Percentiles rank a stretch among this genome's conserved stretches.
phyloP scores from a whole-genome alignment of 2,329 filamentous ascomycete genomes.

The Chaetomium sp. region DNA sequence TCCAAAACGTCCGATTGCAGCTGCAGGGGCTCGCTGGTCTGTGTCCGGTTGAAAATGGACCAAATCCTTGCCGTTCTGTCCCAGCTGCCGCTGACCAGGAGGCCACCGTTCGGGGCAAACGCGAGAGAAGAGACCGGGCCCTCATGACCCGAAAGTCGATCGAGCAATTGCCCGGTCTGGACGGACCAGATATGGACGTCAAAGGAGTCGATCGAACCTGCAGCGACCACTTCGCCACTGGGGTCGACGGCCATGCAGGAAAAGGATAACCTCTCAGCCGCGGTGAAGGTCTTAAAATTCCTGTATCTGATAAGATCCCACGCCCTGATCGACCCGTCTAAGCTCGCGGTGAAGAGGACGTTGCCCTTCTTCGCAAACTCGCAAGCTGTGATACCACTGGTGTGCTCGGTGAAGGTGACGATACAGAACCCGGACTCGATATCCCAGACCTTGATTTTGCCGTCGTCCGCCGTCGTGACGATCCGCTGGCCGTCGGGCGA shows the following conservation, averaged over 20 bases:
- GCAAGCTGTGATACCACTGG: conserved; percentile 88
- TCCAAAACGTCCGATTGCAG: conserved; percentile 88
- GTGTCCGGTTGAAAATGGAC: conserved; percentile 91
- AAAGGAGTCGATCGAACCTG: conserved; percentile 92
- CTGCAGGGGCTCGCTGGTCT: conserved; percentile 92
- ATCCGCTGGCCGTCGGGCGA: conserved; percentile 92
- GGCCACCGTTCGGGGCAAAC: conserved; percentile 83
- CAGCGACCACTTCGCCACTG: conserved; percentile 93
- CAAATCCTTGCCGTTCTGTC: conserved; percentile 93
- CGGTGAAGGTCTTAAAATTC: conserved; percentile 97
- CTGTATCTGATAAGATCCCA: conserved; percentile 96
- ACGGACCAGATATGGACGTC: conserved; percentile 99
- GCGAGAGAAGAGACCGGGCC: conserved; percentile 86
- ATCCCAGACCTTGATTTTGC: conserved; percentile 99
- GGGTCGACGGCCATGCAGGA: conserved; percentile 95
- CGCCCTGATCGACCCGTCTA: conserved; percentile 91
- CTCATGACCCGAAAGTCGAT: conserved; percentile 88
- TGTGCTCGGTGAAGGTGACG: conserved; percentile 97
- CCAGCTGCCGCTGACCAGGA: conserved; percentile 91
- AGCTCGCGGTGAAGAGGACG: conserved; percentile 90
- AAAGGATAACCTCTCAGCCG: conserved; percentile 87
- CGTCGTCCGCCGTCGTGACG: conserved; percentile 92
- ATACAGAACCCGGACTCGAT: conserved; percentile 95
- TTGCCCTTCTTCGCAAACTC: conserved; percentile 95
- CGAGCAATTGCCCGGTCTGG: conserved; percentile 92